Evolutionary conservation across 2,329 filamentous ascomycete genomes (phyloP).

Genomic region (Microdochium nivale): DNA sequence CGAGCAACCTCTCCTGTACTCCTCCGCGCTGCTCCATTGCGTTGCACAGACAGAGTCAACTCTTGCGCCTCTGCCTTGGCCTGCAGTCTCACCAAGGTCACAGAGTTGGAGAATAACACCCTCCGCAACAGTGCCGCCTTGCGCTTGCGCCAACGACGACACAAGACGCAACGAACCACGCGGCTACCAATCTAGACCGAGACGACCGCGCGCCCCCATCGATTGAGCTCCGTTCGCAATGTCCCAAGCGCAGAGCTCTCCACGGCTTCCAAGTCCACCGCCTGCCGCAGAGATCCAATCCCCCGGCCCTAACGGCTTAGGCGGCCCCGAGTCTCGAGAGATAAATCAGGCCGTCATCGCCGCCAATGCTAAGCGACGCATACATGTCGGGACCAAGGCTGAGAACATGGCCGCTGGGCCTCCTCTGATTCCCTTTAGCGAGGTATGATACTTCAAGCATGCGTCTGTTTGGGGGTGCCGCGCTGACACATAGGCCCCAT

Average conservation of each 20-base stretch:
- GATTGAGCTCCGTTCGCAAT: constrained; percentile 26
- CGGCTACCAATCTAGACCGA: too few species aligned
- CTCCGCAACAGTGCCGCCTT: neutral
- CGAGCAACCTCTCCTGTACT: neutral
- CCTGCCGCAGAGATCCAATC: constrained; percentile 94
- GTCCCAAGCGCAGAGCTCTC: constrained; percentile 66
- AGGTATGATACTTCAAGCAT: constrained; percentile 45
- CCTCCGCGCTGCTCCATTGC: neutral
- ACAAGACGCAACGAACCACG: neutral
- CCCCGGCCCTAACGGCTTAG: constrained; percentile 36
- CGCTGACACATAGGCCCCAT: neutral
- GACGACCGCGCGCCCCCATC: too few species aligned
- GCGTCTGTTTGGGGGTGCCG: neutral
- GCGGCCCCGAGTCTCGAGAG: constrained; percentile 49
- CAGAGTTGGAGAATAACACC: too few species aligned
- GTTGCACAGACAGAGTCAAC: neutral
- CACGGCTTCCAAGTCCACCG: constrained; percentile 88
- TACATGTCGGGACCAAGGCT: constrained; percentile 87
- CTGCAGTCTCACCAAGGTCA: neutral
- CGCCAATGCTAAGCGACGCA: constrained; percentile 69
- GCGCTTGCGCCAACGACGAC: neutral
- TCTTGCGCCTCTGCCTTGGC: neutral
- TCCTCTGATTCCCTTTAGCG: constrained; percentile 73
- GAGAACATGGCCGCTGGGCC: constrained; percentile 88
- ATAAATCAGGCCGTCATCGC: constrained; percentile 59